Percentiles rank a stretch among this genome's conserved stretches.
phyloP scores from a whole-genome alignment of 2,329 filamentous ascomycete species.

The Cladobotryum mycophilum region DNA sequence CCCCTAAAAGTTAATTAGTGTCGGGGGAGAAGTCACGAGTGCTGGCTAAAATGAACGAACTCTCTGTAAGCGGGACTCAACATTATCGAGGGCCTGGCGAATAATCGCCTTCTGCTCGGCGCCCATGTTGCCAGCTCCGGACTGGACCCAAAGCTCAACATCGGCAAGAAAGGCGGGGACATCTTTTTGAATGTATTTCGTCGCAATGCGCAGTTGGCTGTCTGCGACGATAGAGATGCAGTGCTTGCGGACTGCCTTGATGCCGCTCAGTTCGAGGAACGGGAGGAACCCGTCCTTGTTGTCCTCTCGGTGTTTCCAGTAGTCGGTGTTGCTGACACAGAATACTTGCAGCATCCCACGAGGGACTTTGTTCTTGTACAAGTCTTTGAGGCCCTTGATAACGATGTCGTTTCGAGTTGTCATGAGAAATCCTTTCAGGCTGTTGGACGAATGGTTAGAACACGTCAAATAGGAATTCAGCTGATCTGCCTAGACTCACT shows the following conservation, averaged over 20 bases:
- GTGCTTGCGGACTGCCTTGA: slow-evolving; percentile 34
- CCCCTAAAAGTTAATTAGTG: neutral
- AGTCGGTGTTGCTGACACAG: slow-evolving; percentile 39
- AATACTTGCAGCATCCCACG: slow-evolving; percentile 29
- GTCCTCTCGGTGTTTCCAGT: slow-evolving; percentile 31
- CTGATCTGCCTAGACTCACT: slow-evolving; percentile 17
- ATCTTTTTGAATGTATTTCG: slow-evolving; percentile 32
- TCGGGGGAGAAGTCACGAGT: too few relatives aligned
- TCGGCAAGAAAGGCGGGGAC: slow-evolving; percentile 36
- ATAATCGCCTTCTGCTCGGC: slow-evolving; percentile 31
- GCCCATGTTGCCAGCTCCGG: slow-evolving; percentile 31
- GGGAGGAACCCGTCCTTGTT: slow-evolving; percentile 21
- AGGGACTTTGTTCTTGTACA: slow-evolving; percentile 23
- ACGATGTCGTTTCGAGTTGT: slow-evolving; percentile 32
- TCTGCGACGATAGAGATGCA: slow-evolving; percentile 40
- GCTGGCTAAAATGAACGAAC: slow-evolving; percentile 18
- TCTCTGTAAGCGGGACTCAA: slow-evolving; percentile 26
- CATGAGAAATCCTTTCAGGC: slow-evolving; percentile 30
- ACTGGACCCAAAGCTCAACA: slow-evolving; percentile 38
- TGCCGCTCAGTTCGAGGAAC: slow-evolving; percentile 36
- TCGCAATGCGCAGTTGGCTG: slow-evolving; percentile 31
- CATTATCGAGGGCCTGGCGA: slow-evolving; percentile 23
- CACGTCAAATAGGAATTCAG: too few relatives aligned
- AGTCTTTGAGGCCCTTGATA: slow-evolving; percentile 17
- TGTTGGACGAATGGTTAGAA: slow-evolving; percentile 6